Conservation (phyloP, 176 grass and related monocot genomes). For the Tillandsia fasciculata region DNA sequence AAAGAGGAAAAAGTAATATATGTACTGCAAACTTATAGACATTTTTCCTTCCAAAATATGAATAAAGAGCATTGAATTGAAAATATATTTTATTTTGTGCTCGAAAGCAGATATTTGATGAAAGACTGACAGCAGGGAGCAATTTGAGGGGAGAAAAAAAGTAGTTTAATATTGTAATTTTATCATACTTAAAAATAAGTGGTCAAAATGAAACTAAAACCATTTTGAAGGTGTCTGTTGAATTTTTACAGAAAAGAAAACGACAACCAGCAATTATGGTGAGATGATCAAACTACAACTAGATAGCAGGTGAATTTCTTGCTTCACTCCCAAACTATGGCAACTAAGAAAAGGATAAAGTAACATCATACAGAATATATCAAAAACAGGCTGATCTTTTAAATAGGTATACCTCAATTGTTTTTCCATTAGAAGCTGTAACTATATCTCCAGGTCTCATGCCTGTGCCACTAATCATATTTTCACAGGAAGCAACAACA, state of each 20-base stretch:
- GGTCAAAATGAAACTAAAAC: no score
- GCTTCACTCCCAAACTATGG: background rate
- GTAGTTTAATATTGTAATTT: no score
- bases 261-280: background rate
- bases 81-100: no score
- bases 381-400: background rate
- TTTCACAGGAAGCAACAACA: slow-evolving; percentile 96
- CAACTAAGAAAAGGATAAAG: background rate
- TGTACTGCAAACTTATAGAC: no score
- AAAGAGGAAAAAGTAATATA: no score
- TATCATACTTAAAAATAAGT: no score
- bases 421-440: slow-evolving; percentile 95
- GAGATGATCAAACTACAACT: background rate
- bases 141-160: no score
- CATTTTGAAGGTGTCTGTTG: no score
- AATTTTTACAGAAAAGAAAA: background rate
- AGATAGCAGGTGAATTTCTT: background rate
- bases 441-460: slow-evolving; percentile 97
- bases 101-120: no score
- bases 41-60: no score
- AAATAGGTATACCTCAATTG: slow-evolving; percentile 57
- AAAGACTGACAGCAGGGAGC: no score
- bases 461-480: slow-evolving; percentile 99
- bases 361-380: background rate
- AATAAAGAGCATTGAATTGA: no score